Evolutionary conservation across 345 rosid species (phyloP).

Genomic region (Psidium friedrichsthalianum): DNA sequence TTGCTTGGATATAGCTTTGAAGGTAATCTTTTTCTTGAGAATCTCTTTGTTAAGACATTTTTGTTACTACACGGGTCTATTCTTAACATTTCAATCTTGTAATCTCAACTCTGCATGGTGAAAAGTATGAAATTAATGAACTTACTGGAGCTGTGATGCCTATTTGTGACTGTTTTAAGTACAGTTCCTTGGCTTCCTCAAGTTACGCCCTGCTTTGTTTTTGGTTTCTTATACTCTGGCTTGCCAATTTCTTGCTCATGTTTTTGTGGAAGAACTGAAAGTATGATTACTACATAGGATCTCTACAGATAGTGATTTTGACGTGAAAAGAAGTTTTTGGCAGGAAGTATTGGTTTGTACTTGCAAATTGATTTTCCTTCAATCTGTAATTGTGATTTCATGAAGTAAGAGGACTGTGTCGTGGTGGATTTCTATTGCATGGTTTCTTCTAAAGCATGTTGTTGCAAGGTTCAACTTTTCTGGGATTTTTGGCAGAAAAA

Average conservation of each 20-base stretch:
- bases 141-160: background rate
- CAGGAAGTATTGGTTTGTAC: background rate
- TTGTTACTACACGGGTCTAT: background rate
- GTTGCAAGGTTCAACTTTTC: background rate
- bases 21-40: constrained; percentile 25
- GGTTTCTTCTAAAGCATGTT: background rate
- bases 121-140: background rate
- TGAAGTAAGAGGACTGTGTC: background rate
- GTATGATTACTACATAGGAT: background rate
- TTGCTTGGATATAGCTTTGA: constrained; percentile 75
- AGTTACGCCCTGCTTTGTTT: background rate
- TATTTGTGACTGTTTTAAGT: background rate
- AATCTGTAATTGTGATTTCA: background rate
- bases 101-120: background rate
- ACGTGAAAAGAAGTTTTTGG: background rate
- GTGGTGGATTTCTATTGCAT: background rate
- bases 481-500: background rate
- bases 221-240: background rate
- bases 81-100: background rate
- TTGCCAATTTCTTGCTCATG: background rate
- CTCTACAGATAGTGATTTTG: background rate
- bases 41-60: background rate
- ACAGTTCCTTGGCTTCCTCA: background rate
- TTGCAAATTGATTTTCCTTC: background rate
- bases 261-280: background rate